phyloP scores from a whole-genome alignment of 2,329 filamentous ascomycete species.

The Ceratocystis destructans region DNA sequence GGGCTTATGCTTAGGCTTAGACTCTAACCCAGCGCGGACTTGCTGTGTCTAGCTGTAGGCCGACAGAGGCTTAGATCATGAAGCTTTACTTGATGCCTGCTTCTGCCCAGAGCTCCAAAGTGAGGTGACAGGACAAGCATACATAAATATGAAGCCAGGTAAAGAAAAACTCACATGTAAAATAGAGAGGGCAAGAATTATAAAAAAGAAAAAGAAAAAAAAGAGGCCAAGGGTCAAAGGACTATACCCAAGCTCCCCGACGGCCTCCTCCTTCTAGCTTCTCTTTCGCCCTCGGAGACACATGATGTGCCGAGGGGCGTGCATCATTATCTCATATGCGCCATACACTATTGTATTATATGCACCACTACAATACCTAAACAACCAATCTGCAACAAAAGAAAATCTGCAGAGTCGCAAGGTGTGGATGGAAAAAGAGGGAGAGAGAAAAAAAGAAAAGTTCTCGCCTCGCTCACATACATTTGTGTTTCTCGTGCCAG shows the following conservation, averaged over 20 bases:
- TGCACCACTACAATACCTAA: background rate
- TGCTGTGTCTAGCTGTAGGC: background rate
- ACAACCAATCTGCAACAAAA: background rate
- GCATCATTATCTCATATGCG: background rate
- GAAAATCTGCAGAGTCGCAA: background rate
- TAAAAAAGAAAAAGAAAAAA: background rate
- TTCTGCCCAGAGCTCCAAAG: background rate
- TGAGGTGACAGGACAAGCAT: background rate
- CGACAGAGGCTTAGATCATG: background rate
- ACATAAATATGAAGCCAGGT: background rate
- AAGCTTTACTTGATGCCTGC: background rate
- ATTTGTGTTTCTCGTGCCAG: background rate
- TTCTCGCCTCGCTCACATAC: background rate
- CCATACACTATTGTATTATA: too few species aligned
- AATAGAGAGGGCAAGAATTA: background rate
- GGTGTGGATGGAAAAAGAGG: background rate
- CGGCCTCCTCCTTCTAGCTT: constrained; percentile 3
- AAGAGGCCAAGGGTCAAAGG: background rate
- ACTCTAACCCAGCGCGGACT: background rate
- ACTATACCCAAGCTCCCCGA: background rate
- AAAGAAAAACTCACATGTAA: background rate
- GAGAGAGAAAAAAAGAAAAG: constrained; percentile 6
- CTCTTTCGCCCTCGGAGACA: background rate
- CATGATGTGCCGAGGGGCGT: background rate
- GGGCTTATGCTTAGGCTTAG: background rate